Conservation (phyloP, 2,329 filamentous ascomycete genomes). For the Anthostomella pinea region DNA sequence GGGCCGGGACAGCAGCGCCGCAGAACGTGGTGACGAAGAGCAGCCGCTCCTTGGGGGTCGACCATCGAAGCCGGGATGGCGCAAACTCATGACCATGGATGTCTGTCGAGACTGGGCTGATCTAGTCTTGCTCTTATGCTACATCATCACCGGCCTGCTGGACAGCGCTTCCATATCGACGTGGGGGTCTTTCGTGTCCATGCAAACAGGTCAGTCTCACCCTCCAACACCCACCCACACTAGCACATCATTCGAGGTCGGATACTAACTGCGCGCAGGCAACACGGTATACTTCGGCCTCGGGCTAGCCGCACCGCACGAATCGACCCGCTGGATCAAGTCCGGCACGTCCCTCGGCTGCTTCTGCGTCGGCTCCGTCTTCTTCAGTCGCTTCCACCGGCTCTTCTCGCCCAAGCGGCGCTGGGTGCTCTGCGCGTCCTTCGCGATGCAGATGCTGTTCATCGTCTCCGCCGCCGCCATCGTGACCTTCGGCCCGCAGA, state of each 20-base stretch:
- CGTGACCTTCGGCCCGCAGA: constrained; percentile 45
- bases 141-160: constrained; percentile 72
- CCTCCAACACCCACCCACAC: background rate
- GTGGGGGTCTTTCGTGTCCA: constrained; percentile 78
- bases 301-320: constrained; percentile 59
- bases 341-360: constrained; percentile 66
- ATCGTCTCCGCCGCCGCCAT: constrained; percentile 52
- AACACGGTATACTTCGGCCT: constrained; percentile 80
- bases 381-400: constrained; percentile 68
- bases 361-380: constrained; percentile 71
- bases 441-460: constrained; percentile 49
- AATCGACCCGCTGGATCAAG: constrained; percentile 64
- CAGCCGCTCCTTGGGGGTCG: constrained; percentile 29
- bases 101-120: constrained; percentile 64
- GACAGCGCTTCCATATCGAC: constrained; percentile 74
- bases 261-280: constrained; percentile 39
- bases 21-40: constrained; percentile 32
- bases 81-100: constrained; percentile 39
- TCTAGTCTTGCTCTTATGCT: constrained; percentile 66
- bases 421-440: constrained; percentile 63
- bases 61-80: constrained; percentile 24
- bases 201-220: constrained; percentile 66
- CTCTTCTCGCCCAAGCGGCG: constrained; percentile 58
- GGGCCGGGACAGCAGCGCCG: constrained; percentile 6
- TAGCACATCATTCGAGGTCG: constrained; percentile 1